These are phyloP conservation scores for Mycena galericulata DNA, from an alignment of 768 basidiomycete species.

Conservation along the genomic window DNA sequence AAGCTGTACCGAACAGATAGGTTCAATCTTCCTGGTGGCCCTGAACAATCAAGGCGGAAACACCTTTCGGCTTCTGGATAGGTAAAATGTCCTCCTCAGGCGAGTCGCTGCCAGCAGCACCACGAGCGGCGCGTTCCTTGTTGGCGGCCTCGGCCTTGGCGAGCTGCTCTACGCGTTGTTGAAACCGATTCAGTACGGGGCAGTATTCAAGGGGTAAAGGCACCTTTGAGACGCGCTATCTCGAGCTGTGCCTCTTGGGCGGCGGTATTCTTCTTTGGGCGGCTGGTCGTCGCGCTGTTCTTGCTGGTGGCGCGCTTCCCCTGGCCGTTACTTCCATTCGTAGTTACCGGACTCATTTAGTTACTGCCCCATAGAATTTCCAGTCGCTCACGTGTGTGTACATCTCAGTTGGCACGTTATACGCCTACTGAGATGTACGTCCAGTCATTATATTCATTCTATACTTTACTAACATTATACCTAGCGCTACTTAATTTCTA, in stretches of 20 bases:
- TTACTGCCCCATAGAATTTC: too few relatives aligned
- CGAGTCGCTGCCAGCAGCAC: too few relatives aligned
- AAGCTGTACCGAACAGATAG: too few relatives aligned
- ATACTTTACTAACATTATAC: neutral
- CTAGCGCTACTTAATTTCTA: neutral
- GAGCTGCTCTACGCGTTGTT: neutral
- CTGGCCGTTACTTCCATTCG: too few relatives aligned
- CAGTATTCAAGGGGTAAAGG: neutral
- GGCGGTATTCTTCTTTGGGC: neutral
- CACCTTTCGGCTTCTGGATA: conserved; percentile 23
- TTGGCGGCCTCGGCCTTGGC: neutral
- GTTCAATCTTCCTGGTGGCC: too few relatives aligned
- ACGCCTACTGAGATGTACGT: conserved; percentile 15
- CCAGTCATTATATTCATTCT: neutral
- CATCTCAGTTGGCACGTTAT: conserved; percentile 3
- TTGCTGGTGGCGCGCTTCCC: neutral
- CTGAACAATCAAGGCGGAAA: too few relatives aligned
- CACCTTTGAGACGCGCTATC: neutral
- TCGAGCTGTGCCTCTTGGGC: neutral
- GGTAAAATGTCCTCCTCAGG: conserved; percentile 1
- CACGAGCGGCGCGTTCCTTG: neutral
- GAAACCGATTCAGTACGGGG: neutral
- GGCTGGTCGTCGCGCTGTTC: neutral
- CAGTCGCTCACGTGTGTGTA: neutral
- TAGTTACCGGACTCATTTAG: too few relatives aligned